Evolutionary conservation across 768 basidiomycete genomes (phyloP), one percentile per base, ranked within the genome.

Genomic region (Strobilomyces echinocephalus): DNA sequence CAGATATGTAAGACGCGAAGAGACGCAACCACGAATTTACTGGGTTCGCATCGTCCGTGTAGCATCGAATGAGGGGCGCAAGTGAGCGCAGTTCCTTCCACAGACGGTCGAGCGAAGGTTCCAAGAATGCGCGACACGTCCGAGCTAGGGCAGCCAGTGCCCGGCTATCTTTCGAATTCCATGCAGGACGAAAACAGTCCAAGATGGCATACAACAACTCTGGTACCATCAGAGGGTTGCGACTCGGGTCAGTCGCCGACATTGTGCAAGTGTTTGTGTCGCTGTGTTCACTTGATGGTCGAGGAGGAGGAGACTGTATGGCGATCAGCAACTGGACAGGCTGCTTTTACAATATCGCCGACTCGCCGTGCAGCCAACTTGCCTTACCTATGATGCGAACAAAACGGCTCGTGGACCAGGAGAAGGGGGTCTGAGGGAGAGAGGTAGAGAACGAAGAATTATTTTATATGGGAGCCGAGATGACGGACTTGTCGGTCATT

Each of bases 31-130:
- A 31, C 31, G 16, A 10, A 40, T 4, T 41, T 28, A 43, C 53
- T 45, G 1, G 2, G 11, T 44, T 18, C 10, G 33, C 11, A 10
- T 44, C 28, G 10, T 3, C 15, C 9, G 40, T 36, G n/a, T 55
- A 62, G 18, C 60, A 60, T 3, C 48, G 46, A 6, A 63, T 28
- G 8, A 63, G 34, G 8, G 58, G 62, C 26, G 40, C 2, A 21
- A 63, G 61, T 7, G 58, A 57, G 31, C 1, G 1, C 21, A 56
- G 16, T 14, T 12, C 40, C 39, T 21, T 46, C 61, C 58, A 62
- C 5, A 60, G 34, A 43, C 47, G 36, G 46, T 54, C 18, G 28
- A 63, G 50, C 2, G 60, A 48, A 31, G 52, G 54, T 18, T 55
- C 42, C 5, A 42, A 61, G 18, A 61, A 24, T 0, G 47, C 34